A percentile compares a stretch with the other conserved stretches of the same genome.
phyloP scores from a whole-genome alignment of 2,329 filamentous ascomycete genomes.

The Colletotrichum lindemuthianum region DNA sequence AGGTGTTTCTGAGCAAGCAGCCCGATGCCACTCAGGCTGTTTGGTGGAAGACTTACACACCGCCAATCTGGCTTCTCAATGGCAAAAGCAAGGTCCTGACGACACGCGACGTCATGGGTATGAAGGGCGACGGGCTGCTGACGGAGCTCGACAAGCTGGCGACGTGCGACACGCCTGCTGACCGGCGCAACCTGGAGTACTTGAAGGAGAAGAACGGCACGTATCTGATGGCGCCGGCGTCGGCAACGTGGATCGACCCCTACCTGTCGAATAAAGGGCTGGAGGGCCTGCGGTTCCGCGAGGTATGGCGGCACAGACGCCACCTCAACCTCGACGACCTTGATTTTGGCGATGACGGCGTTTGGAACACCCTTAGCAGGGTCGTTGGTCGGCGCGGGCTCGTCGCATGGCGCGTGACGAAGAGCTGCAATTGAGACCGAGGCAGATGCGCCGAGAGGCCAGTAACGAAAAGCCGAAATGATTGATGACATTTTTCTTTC shows the following conservation, averaged over 20 bases:
- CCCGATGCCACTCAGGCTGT: conserved; percentile 74
- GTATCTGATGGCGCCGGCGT: conserved; percentile 78
- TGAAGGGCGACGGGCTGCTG: conserved; percentile 69
- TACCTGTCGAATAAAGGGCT: conserved; percentile 69
- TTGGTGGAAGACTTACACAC: conserved; percentile 90
- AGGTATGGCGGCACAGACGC: conserved; percentile 73
- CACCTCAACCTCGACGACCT: conserved; percentile 85
- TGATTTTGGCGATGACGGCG: conserved; percentile 80
- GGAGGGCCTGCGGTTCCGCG: conserved; percentile 70
- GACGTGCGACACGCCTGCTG: conserved; percentile 69
- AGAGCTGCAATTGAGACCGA: conserved; percentile 57
- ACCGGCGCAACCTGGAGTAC: conserved; percentile 65
- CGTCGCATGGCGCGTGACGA: conserved; percentile 72
- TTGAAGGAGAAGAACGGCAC: conserved; percentile 71
- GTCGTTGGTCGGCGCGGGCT: conserved; percentile 73
- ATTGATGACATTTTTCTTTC: conserved; percentile 26
- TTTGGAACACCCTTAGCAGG: conserved; percentile 75
- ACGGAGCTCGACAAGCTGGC: conserved; percentile 67
- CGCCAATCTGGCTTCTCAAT: conserved; percentile 82
- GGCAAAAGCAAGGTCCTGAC: conserved; percentile 77
- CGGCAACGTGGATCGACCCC: conserved; percentile 74
- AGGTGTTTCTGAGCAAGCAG: conserved; percentile 78
- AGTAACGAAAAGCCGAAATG: conserved; percentile 27
- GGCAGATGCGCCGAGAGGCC: neutral
- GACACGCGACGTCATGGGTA: conserved; percentile 79